Percentiles rank a stretch among this genome's conserved stretches.
These are phyloP conservation scores for Chytriomyces confervae DNA, from an alignment of 192 early-diverging fungal genomes.

Conservation along the genomic window DNA sequence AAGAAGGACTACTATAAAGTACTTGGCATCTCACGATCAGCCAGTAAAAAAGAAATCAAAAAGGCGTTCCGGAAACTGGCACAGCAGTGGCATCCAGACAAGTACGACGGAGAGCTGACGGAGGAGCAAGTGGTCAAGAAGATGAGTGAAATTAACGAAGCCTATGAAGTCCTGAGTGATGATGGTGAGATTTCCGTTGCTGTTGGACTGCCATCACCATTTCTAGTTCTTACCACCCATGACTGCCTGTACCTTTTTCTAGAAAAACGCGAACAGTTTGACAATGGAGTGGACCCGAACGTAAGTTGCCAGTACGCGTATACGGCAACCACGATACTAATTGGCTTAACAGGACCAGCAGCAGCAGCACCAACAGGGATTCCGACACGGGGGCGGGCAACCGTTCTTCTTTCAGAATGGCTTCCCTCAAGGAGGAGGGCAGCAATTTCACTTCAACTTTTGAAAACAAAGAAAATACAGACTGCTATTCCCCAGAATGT, in stretches of 20 bases:
- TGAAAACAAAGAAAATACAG: constrained; percentile 9
- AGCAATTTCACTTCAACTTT: constrained; percentile 56
- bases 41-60: constrained; percentile 81
- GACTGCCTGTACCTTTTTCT: constrained; percentile 6
- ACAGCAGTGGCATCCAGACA: constrained; percentile 77
- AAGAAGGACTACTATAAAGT: constrained; percentile 96
- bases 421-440: constrained; percentile 60
- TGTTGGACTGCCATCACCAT: constrained; percentile 4
- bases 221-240: constrained; percentile 11
- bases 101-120: constrained; percentile 70
- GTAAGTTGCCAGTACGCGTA: constrained; percentile 10
- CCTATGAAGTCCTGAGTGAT: constrained; percentile 79
- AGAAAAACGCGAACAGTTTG: constrained; percentile 46
- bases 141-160: constrained; percentile 93
- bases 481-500: background rate
- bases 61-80: constrained; percentile 91
- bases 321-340: background rate
- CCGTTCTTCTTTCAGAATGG: constrained; percentile 51
- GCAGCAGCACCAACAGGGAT: constrained; percentile 29
- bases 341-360: background rate
- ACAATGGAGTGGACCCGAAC: constrained; percentile 65
- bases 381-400: constrained; percentile 29
- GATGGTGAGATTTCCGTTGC: constrained; percentile 38
- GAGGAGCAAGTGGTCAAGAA: constrained; percentile 81
- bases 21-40: constrained; percentile 79